phyloP scores from a whole-genome alignment of 306 rosid genomes.

The Spatholobus suberectus region DNA sequence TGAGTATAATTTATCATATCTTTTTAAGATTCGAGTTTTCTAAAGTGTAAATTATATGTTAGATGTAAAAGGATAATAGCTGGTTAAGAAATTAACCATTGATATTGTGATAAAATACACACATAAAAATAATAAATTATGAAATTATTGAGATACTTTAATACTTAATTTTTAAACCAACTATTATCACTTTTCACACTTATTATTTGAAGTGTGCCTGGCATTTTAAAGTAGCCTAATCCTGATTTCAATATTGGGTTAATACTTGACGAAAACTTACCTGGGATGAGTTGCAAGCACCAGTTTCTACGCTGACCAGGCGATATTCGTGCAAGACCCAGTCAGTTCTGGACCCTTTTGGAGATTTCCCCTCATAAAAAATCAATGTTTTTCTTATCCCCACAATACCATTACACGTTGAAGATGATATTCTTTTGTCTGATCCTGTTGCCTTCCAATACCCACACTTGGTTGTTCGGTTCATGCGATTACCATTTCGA shows the following conservation, averaged over 20 bases:
- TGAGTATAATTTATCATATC: no score
- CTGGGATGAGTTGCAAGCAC: slow-evolving; percentile 38
- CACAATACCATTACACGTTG: slow-evolving; percentile 40
- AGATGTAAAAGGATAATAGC: no score
- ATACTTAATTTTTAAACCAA: no score
- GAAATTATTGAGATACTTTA: no score
- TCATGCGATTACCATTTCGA: slow-evolving; percentile 66
- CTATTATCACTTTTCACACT: no score
- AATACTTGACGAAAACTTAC: slow-evolving; percentile 13
- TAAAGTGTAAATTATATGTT: no score
- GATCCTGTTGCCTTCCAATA: slow-evolving; percentile 89
- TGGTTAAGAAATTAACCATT: no score
- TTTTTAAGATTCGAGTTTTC: no score
- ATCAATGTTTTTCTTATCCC: slow-evolving; percentile 79
- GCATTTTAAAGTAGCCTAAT: no score
- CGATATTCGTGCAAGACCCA: slow-evolving; percentile 92
- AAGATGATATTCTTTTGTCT: slow-evolving; percentile 64
- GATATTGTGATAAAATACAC: no score
- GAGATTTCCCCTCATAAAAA: slow-evolving; percentile 66
- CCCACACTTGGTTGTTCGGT: slow-evolving; percentile 73
- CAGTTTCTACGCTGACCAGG: slow-evolving; percentile 48
- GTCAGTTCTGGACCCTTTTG: slow-evolving; percentile 61
- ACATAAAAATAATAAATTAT: no score
- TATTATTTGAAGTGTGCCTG: no score
- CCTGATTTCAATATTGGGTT: background rate